Evolutionary conservation across 768 basidiomycete genomes (phyloP).

Genomic region (Psilocybe azurescens): DNA sequence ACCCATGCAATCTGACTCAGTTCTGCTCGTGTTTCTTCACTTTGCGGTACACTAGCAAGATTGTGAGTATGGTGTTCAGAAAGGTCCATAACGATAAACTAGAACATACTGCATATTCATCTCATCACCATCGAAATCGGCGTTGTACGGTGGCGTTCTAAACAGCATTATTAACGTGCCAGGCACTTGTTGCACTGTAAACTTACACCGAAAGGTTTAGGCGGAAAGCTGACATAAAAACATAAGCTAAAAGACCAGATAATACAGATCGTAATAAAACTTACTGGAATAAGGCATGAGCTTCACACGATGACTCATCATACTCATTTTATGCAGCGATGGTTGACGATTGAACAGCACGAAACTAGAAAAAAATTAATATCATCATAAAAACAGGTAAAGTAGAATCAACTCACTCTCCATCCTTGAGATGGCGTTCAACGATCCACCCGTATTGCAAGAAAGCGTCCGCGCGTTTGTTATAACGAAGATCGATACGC

Average conservation of each 20-base stretch:
- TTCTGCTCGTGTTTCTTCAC: constrained; percentile 97
- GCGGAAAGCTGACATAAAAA: constrained; percentile 76
- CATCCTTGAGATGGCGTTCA: constrained; percentile 96
- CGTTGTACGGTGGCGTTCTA: constrained; percentile 97
- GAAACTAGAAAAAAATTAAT: constrained; percentile 50
- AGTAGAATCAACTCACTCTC: constrained; percentile 74
- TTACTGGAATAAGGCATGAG: constrained; percentile 97
- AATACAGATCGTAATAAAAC: constrained; percentile 34
- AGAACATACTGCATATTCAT: constrained; percentile 99
- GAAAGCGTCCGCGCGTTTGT: constrained; percentile 94
- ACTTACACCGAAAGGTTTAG: constrained; percentile 96
- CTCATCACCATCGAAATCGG: constrained; percentile 99
- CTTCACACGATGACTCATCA: constrained; percentile 99
- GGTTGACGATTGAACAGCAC: constrained; percentile 99
- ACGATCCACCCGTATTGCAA: constrained; percentile 99
- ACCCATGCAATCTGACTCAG: constrained; percentile 99
- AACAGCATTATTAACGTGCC: constrained; percentile 31
- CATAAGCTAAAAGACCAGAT: constrained; percentile 10
- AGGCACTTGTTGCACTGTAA: constrained; percentile 23
- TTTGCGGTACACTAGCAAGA: constrained; percentile 84
- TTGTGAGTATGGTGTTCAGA: constrained; percentile 5
- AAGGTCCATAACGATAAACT: not conserved
- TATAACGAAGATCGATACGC: constrained; percentile 95
- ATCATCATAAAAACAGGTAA: constrained; percentile 7
- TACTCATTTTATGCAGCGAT: constrained; percentile 99